These are phyloP conservation scores for Talaromyces stipitatus DNA, from an alignment of 495 filamentous ascomycete species.

Conservation along the genomic window DNA sequence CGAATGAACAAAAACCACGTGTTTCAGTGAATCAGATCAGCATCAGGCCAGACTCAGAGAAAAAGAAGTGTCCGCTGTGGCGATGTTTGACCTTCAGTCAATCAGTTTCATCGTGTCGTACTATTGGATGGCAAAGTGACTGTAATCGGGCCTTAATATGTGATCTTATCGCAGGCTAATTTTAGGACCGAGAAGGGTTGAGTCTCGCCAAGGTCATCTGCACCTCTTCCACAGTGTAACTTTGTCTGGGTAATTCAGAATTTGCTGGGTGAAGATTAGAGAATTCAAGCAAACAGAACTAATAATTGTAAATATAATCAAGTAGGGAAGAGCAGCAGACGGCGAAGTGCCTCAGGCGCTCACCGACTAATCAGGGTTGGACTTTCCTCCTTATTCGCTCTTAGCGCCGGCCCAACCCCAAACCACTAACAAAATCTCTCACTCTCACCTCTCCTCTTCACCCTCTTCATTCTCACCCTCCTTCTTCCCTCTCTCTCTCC, in stretches of 20 bases:
- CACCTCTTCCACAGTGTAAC: not conserved
- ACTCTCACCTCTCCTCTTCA: slow-evolving; percentile 22
- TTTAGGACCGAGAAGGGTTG: not conserved
- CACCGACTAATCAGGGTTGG: not conserved
- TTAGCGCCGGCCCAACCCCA: slow-evolving; percentile 2
- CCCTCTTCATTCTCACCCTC: slow-evolving; percentile 5
- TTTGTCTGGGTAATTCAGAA: not conserved
- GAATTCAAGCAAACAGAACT: not conserved
- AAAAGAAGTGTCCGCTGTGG: not conserved
- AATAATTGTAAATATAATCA: not conserved
- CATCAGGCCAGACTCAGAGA: not conserved
- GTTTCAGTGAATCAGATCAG: no score
- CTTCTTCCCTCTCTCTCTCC: slow-evolving; percentile 10
- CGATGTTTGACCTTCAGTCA: not conserved
- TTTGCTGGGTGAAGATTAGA: not conserved
- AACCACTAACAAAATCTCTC: slow-evolving; percentile 2
- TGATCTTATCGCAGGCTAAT: not conserved
- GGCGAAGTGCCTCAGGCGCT: not conserved
- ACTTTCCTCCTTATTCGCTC: not conserved
- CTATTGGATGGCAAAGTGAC: not conserved
- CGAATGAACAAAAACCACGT: no score
- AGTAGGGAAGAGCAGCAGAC: not conserved
- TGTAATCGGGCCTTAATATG: not conserved
- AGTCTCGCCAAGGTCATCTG: not conserved
- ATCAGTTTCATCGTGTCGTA: not conserved